Evolutionary conservation across 768 basidiomycete genomes (phyloP).

Genomic region (Hortiboletus flavorubellus): DNA sequence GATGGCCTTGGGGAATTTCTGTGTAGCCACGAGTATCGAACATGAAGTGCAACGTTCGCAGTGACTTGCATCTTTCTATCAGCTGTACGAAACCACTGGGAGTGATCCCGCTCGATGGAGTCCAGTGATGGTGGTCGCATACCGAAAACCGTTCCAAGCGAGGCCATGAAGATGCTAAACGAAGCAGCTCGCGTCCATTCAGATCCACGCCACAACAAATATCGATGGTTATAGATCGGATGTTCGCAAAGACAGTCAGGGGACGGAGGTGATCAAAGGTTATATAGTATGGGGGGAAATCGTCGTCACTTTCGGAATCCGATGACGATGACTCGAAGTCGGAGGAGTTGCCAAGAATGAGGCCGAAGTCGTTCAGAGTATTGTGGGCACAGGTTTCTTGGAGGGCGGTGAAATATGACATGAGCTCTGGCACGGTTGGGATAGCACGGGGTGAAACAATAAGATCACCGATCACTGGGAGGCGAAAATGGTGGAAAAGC

Average conservation of each 20-base stretch:
- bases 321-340: not conserved
- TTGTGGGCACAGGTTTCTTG: not conserved
- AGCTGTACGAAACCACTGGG: conserved; percentile 9
- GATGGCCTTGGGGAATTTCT: conserved; percentile 4
- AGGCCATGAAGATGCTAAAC: conserved; percentile 17
- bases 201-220: conserved; percentile 2
- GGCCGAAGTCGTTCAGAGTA: too few relatives aligned
- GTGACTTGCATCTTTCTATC: conserved; percentile 12
- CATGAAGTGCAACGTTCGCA: not conserved
- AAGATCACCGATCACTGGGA: not conserved
- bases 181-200: conserved; percentile 4
- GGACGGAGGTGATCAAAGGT: conserved; percentile 1
- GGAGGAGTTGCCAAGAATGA: not conserved
- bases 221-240: conserved; percentile 1
- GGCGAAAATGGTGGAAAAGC: not conserved
- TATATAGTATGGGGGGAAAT: not conserved
- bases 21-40: conserved; percentile 11
- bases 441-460: not conserved
- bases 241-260: conserved; percentile 4
- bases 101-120: conserved; percentile 3
- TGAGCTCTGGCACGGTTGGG: not conserved
- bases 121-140: not conserved
- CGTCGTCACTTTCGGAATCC: too few relatives aligned
- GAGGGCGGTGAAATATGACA: conserved; percentile 2
- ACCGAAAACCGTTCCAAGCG: not conserved